Base-by-base conservation (phyloP, 2,329 filamentous ascomycete species). In the Colletotrichum cereale region DNA sequence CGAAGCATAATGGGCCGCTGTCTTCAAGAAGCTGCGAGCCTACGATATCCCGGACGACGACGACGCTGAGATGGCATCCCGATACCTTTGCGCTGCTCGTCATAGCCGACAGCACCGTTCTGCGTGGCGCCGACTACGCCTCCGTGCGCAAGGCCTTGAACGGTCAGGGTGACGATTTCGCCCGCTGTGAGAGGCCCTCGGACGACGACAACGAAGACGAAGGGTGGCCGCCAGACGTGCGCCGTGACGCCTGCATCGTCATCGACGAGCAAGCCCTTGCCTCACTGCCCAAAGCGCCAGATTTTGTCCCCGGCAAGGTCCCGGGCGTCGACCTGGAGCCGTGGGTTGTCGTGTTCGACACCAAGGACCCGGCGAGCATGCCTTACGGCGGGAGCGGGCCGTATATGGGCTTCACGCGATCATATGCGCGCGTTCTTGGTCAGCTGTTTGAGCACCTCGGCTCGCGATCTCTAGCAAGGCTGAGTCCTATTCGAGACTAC, bases 241-340 rank as follows among this genome's bases (percentile, higher is more conserved):
- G 60, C 24, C 60, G 47, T 24, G 60, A 62, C 12, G 60, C 12
- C 31, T 52, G 31, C 60, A 40, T 62, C n/a, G 31, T 62, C 47
- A 29, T 62, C n/a, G 34, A 52, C 34, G 47, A 62, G 10, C n/a
- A 47, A 3, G n/a, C 60, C 14, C 31, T 62, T 1, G 34, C 60
- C 16, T 52, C 44, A 11, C 60, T 62, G 1, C 34, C 40, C 31
- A 31, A 21, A 18, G 60, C 60, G 2, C 60, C 60, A 40, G 60
- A 29, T 7, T 18, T 36, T 16, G 21, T 38, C 34, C 21, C 31
- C 7, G 47, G 60, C 14, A 18, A n/a, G 18, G 4, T 29, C 8
- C 40, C 12, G 4, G 14, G 40, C 14, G 31, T 62, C 31, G 29
- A 50, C 12, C 0, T 18, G n/a, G 47, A 62, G n/a, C 60, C 60